phyloP scores from a whole-genome alignment of 2,329 filamentous ascomycete species.

The Pestalotiopsis sp. region DNA sequence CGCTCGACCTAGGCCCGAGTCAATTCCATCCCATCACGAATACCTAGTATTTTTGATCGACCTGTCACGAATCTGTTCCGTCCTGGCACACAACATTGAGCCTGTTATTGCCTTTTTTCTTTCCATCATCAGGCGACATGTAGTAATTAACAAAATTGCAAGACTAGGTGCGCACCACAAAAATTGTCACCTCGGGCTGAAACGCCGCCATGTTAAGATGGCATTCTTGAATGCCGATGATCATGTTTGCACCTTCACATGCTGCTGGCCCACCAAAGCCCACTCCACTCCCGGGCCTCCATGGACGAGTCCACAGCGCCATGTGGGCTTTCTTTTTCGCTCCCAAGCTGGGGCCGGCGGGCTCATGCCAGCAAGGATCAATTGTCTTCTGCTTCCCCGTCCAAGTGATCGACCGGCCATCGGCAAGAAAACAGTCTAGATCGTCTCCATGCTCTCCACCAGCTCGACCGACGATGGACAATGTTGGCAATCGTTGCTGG shows the following conservation, averaged over 20 bases:
- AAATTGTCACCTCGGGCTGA: neutral
- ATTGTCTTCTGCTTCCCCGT: neutral
- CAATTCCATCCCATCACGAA: too few species aligned
- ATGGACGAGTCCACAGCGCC: neutral
- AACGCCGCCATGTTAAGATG: neutral
- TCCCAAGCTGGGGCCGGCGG: neutral
- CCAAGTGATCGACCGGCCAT: slow-evolving; percentile 7
- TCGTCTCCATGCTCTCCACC: neutral
- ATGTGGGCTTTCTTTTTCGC: neutral
- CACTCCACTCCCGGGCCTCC: neutral
- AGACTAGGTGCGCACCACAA: neutral
- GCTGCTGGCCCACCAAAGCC: neutral
- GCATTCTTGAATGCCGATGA: neutral
- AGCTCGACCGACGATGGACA: neutral
- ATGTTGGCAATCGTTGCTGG: neutral
- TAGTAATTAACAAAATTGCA: neutral
- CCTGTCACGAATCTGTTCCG: too few species aligned
- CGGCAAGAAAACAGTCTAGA: neutral
- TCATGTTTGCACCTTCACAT: neutral
- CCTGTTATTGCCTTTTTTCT: neutral
- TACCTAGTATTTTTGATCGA: too few species aligned
- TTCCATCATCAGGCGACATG: too few species aligned
- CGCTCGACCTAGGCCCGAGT: too few species aligned
- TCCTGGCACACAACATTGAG: neutral
- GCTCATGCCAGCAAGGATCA: neutral